Percentiles rank a stretch among this genome's conserved stretches.
These are phyloP conservation scores for Naegleria gruberi DNA, from an alignment of 208 protist genomes.

Conservation along the genomic window DNA sequence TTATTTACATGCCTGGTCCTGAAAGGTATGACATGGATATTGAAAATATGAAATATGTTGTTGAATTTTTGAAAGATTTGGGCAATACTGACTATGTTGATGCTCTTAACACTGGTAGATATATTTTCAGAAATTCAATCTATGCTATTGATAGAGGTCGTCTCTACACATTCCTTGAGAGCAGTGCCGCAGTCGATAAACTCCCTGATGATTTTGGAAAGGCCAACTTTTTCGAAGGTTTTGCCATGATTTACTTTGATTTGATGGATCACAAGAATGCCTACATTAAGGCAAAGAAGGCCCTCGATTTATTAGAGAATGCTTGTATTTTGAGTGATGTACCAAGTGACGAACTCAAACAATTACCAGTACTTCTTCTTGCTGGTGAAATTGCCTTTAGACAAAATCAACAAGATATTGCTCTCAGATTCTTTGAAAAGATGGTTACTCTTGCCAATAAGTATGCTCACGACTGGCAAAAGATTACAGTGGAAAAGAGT, in stretches of 20 bases:
- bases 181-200: neutral
- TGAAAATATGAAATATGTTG: constrained; percentile 19
- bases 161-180: neutral
- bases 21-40: constrained; percentile 8
- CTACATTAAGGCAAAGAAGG: neutral
- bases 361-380: neutral
- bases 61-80: neutral
- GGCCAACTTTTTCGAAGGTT: neutral
- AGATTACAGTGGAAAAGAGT: neutral
- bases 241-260: constrained; percentile 1
- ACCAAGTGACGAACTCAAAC: neutral
- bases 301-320: neutral
- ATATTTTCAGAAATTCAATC: neutral
- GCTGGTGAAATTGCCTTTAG: neutral
- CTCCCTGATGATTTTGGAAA: neutral
- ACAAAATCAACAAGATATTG: neutral
- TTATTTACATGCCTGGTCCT: neutral
- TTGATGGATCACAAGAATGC: constrained; percentile 1
- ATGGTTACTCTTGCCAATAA: neutral
- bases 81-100: neutral
- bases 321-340: neutral
- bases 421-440: neutral
- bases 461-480: neutral
- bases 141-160: neutral
- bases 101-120: neutral